These are phyloP conservation scores for Pterocarpus santalinus DNA, from an alignment of 306 rosid species.

Conservation along the genomic window DNA sequence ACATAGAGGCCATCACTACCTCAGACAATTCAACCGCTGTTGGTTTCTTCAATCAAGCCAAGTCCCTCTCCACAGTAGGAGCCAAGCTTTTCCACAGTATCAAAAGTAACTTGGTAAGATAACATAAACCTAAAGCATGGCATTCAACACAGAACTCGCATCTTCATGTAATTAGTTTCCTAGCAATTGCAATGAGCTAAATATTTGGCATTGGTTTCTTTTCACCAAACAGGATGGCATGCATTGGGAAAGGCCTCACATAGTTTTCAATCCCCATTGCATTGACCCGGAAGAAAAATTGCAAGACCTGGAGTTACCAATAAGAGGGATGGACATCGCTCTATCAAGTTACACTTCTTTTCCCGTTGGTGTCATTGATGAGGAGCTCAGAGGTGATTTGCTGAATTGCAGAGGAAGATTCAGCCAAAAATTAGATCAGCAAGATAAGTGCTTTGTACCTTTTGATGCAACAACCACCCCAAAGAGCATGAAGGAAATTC, in stretches of 20 bases:
- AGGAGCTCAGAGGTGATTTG: constrained; percentile 56
- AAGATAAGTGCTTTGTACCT: constrained; percentile 51
- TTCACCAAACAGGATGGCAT: constrained; percentile 64
- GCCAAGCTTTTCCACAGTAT: constrained; percentile 59
- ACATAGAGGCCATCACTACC: constrained; percentile 59
- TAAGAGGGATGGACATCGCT: constrained; percentile 81
- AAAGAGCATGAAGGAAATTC: constrained; percentile 45
- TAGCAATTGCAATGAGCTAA: constrained; percentile 18
- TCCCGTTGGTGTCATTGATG: constrained; percentile 57
- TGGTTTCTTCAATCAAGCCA: constrained; percentile 55
- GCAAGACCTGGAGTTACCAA: constrained; percentile 58
- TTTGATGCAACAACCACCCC: constrained; percentile 54
- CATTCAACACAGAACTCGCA: not conserved
- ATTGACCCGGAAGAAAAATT: constrained; percentile 52
- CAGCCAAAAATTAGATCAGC: constrained; percentile 53
- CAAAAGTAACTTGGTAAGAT: constrained; percentile 58
- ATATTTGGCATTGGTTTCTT: constrained; percentile 15
- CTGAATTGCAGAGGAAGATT: constrained; percentile 49
- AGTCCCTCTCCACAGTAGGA: constrained; percentile 61
- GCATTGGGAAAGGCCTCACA: constrained; percentile 73
- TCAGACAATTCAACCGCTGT: constrained; percentile 49
- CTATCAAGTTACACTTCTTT: constrained; percentile 55
- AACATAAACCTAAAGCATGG: constrained; percentile 6
- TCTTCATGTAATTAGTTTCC: constrained; percentile 18
- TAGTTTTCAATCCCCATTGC: constrained; percentile 39